phyloP scores from a whole-genome alignment of 2,329 filamentous ascomycete genomes.

The Coniochaeta sp. region DNA sequence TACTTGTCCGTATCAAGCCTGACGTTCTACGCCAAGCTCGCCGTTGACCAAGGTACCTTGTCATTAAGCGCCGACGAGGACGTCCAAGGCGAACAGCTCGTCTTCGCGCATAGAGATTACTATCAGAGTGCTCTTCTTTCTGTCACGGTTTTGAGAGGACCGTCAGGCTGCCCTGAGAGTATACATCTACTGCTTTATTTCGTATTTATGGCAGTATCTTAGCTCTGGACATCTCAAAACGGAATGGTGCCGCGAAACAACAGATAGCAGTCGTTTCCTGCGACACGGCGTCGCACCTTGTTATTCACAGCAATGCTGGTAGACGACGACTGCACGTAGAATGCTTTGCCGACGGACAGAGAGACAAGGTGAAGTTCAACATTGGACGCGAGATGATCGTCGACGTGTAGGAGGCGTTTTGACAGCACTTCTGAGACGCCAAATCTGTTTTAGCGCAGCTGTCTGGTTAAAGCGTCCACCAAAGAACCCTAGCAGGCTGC shows the following conservation, averaged over 20 bases:
- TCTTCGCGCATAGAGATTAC: too few relatives aligned
- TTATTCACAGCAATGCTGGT: background rate
- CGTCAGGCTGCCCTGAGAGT: too few relatives aligned
- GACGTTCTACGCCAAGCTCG: background rate
- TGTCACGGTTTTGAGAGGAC: too few relatives aligned
- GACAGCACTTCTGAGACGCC: constrained; percentile 20
- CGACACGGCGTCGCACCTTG: too few relatives aligned
- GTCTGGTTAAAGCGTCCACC: constrained; percentile 18
- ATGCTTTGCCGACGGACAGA: background rate
- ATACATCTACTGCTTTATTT: too few relatives aligned
- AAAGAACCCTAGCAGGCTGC: too few relatives aligned
- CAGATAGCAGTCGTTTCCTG: too few relatives aligned
- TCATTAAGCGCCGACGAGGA: background rate
- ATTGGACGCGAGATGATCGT: constrained; percentile 29
- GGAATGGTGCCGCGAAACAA: too few relatives aligned
- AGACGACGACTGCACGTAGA: constrained; percentile 2
- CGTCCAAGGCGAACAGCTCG: background rate
- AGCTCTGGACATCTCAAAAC: too few relatives aligned
- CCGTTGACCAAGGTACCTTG: background rate
- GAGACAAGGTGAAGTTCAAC: background rate
- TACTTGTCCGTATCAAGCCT: background rate
- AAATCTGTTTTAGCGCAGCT: constrained; percentile 25
- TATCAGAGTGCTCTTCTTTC: too few relatives aligned
- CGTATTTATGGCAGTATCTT: too few relatives aligned
- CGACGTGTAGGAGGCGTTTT: constrained; percentile 15